Conservation (phyloP, 163 green algal species). For the Chlamydomonas reinhardtii region DNA sequence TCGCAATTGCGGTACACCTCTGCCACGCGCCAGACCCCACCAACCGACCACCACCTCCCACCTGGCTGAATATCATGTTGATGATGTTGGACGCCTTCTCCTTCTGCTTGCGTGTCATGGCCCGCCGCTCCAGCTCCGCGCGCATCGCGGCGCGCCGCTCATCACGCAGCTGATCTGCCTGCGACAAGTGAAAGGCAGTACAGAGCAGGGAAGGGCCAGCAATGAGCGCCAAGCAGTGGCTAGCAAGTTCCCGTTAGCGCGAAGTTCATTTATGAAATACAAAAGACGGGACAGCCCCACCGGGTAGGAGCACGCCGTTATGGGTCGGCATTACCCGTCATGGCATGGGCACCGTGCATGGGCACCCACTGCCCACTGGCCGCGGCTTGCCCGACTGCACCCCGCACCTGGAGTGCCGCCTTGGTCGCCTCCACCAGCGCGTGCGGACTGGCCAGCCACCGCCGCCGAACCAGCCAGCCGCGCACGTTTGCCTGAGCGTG, state of each 20-base stretch:
- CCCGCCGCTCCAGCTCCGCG: constrained; percentile 29
- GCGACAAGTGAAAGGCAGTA: no score
- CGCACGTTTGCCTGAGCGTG: constrained; percentile 47
- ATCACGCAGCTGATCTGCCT: not conserved
- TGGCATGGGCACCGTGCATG: no score
- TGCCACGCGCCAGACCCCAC: not conserved
- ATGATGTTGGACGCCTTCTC: constrained; percentile 28
- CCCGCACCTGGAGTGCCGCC: not conserved
- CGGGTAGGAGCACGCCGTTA: no score
- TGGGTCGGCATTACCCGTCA: no score
- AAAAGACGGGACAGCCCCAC: no score
- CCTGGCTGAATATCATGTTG: constrained; percentile 18
- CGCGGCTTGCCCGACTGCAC: no score
- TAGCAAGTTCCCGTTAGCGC: no score
- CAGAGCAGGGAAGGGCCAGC: no score
- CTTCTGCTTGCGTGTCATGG: constrained; percentile 54
- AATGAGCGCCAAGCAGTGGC: no score
- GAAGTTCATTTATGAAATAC: no score
- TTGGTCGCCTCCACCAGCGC: constrained; percentile 23
- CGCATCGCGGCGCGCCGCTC: constrained; percentile 2
- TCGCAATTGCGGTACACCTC: not conserved
- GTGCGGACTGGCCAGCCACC: constrained; percentile 16
- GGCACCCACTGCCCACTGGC: no score
- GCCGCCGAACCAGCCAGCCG: constrained; percentile 46
- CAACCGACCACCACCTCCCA: not conserved